A percentile compares a stretch with the other conserved stretches of the same genome.
These are phyloP conservation scores for Sugiyamaella xylanicola DNA, from an alignment of 1,139 yeast species.

Conservation along the genomic window DNA sequence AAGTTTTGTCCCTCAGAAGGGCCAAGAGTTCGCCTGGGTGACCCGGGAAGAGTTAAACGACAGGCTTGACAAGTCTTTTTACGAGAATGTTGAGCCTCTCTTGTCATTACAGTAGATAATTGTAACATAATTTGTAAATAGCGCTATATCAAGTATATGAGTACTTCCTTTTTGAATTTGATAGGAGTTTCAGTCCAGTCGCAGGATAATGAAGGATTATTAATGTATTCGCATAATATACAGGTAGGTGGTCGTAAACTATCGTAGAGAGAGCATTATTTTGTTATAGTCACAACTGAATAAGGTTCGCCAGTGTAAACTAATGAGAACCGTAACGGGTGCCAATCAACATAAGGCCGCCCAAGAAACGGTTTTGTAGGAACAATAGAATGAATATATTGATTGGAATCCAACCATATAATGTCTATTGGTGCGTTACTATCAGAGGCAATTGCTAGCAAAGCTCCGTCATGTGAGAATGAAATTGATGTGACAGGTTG, in stretches of 20 bases:
- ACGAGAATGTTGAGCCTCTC: conserved; percentile 39
- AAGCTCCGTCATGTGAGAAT: conserved; percentile 43
- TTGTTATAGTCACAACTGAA: conserved; percentile 9
- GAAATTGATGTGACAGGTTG: conserved; percentile 38
- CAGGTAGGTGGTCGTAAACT: no score
- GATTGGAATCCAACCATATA: conserved; percentile 38
- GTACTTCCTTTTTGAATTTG: background rate
- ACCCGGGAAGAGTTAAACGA: conserved; percentile 74
- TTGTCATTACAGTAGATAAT: conserved; percentile 29
- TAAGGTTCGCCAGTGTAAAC: conserved; percentile 39
- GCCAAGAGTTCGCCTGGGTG: conserved; percentile 71
- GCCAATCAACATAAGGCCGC: conserved; percentile 38
- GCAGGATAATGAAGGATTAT: no score
- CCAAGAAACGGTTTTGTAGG: conserved; percentile 21
- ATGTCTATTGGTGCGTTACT: conserved; percentile 37
- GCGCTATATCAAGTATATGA: conserved; percentile 3
- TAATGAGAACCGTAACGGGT: conserved; percentile 38
- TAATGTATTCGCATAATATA: no score
- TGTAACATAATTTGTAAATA: conserved; percentile 15
- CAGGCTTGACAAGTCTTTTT: conserved; percentile 59
- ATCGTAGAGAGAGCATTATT: no score
- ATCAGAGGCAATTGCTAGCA: conserved; percentile 41
- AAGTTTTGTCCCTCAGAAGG: conserved; percentile 56
- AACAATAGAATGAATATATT: conserved; percentile 30
- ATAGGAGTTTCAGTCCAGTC: background rate